These are phyloP conservation scores for Austroboletus novae-zelandiae DNA, from an alignment of 1,284 basidiomycete genomes.

Conservation along the genomic window DNA sequence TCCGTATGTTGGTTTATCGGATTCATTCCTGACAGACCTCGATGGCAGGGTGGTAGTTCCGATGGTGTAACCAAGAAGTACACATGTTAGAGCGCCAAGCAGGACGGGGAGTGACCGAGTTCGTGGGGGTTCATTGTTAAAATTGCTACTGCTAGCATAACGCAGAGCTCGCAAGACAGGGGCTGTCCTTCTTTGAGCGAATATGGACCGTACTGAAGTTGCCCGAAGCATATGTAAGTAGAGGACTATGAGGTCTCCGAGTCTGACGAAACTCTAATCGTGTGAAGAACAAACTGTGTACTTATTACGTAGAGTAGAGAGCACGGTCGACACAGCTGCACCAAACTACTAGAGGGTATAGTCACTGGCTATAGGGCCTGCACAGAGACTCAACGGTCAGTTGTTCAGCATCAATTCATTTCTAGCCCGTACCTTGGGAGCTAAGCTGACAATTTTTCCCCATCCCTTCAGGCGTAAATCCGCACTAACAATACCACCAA, in stretches of 20 bases:
- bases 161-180: not conserved
- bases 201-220: conserved; percentile 4
- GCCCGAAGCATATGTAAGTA: conserved; percentile 16
- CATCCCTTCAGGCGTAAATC: conserved; percentile 91
- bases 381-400: not conserved
- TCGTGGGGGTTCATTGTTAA: not conserved
- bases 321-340: too few relatives aligned
- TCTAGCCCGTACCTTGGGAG: conserved; percentile 73
- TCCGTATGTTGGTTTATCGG: conserved; percentile 37
- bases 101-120: conserved; percentile 8
- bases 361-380: conserved; percentile 20
- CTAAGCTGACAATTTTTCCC: conserved; percentile 91
- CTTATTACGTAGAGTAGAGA: too few relatives aligned
- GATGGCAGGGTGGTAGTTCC: conserved; percentile 12
- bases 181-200: not conserved
- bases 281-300: too few relatives aligned
- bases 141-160: conserved; percentile 10
- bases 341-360: not conserved
- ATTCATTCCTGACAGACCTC: conserved; percentile 2
- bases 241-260: not conserved
- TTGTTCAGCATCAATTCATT: not conserved
- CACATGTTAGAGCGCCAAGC: conserved; percentile 24
- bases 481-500: conserved; percentile 90
- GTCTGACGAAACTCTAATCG: too few relatives aligned
- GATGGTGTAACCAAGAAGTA: conserved; percentile 25